Evolutionary conservation across 306 rosid genomes (phyloP).

Genomic region (Vigna trinervia): DNA sequence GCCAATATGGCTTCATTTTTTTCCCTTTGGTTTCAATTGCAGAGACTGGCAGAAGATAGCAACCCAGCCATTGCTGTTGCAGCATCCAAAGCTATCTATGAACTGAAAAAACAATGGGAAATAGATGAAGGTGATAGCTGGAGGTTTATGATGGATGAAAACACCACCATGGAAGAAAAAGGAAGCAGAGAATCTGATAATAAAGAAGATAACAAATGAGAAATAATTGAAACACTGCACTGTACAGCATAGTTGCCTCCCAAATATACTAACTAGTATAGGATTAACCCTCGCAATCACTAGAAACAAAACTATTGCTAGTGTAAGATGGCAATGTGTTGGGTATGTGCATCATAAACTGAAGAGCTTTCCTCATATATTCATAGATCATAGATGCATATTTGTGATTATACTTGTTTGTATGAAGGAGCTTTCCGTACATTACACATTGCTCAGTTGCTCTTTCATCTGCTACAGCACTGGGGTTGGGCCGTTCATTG

Average conservation of each 20-base stretch:
- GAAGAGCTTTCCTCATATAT: constrained; percentile 25
- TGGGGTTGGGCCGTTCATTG: neutral
- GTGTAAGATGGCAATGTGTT: constrained; percentile 40
- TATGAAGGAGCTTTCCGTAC: neutral
- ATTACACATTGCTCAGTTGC: constrained; percentile 1
- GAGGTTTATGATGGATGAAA: constrained; percentile 77
- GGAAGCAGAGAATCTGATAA: constrained; percentile 52
- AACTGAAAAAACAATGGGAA: constrained; percentile 97
- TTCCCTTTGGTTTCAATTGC: constrained; percentile 41
- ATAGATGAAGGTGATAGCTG: constrained; percentile 94
- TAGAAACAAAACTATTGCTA: constrained; percentile 39
- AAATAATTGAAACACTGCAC: constrained; percentile 33
- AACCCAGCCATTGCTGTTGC: constrained; percentile 86
- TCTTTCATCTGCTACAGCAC: constrained; percentile 21
- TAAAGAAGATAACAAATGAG: constrained; percentile 47
- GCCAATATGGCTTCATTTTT: constrained; percentile 14
- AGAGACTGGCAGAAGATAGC: constrained; percentile 94
- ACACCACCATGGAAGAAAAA: constrained; percentile 47
- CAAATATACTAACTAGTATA: constrained; percentile 51
- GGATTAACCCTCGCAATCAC: constrained; percentile 56
- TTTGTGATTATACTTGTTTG: constrained; percentile 1
- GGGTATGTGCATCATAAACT: constrained; percentile 37
- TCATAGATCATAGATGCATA: constrained; percentile 30
- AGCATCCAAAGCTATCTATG: constrained; percentile 83
- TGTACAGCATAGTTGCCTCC: constrained; percentile 49